Evolutionary conservation across 768 basidiomycete genomes (phyloP).

Genomic region (Nidularia pulvinata): DNA sequence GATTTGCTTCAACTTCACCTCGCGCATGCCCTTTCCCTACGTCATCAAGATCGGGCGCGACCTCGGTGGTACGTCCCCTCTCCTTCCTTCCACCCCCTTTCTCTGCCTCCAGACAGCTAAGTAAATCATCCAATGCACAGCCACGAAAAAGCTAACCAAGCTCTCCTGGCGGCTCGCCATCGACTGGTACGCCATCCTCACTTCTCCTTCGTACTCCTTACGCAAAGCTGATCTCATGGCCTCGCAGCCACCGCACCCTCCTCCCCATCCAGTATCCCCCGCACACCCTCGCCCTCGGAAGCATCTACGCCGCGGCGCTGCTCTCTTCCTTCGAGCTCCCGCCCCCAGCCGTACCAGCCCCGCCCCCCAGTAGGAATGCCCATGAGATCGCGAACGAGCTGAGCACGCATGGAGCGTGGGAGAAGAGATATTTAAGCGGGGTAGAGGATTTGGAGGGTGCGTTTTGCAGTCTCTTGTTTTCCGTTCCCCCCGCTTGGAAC

Average conservation of each 20-base stretch:
- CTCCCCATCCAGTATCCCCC: slow-evolving; percentile 90
- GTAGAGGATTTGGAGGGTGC: slow-evolving; percentile 84
- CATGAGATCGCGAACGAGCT: slow-evolving; percentile 55
- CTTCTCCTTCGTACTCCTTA: slow-evolving; percentile 1
- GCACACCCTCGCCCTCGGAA: slow-evolving; percentile 84
- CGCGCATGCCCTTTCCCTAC: slow-evolving; percentile 82
- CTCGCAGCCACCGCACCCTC: slow-evolving; percentile 76
- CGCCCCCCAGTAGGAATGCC: slow-evolving; percentile 27
- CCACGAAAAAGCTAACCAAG: slow-evolving; percentile 78
- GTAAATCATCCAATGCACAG: slow-evolving; percentile 29
- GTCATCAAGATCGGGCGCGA: slow-evolving; percentile 86
- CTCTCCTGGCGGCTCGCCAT: slow-evolving; percentile 88
- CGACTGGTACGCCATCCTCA: slow-evolving; percentile 62
- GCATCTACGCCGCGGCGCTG: slow-evolving; percentile 81
- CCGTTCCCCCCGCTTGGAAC: neutral
- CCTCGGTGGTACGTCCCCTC: slow-evolving; percentile 58
- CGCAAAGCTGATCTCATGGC: neutral
- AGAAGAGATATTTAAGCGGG: slow-evolving; percentile 61
- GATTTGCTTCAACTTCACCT: slow-evolving; percentile 95
- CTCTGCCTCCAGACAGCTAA: neutral
- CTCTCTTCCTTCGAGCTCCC: slow-evolving; percentile 72
- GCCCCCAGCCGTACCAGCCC: slow-evolving; percentile 40
- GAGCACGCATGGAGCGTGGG: slow-evolving; percentile 68
- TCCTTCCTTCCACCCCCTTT: too few relatives aligned
- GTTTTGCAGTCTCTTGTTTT: slow-evolving; percentile 1